These are phyloP conservation scores for Durusdinium trenchii DNA, from an alignment of 73 alveolate genomes.

Conservation along the genomic window DNA sequence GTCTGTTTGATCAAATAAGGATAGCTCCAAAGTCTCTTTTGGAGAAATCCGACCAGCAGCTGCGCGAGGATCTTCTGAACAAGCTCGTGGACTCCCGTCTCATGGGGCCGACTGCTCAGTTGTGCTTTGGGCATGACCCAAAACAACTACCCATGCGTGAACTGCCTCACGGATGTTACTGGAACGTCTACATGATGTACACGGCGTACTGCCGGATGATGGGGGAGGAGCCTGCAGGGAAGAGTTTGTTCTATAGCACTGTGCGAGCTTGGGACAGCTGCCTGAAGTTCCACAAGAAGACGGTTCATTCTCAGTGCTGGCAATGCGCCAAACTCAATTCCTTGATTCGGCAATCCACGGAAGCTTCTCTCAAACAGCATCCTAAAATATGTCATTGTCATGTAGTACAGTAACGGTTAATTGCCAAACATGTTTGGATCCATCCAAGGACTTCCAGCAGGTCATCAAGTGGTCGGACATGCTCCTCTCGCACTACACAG, in stretches of 20 bases:
- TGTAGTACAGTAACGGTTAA: too few relatives aligned
- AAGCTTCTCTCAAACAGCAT: too few relatives aligned
- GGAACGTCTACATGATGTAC: neutral
- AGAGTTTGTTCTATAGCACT: neutral
- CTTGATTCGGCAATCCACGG: too few relatives aligned
- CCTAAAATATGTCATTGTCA: too few relatives aligned
- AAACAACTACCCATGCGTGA: neutral
- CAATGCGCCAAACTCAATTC: neutral
- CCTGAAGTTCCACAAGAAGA: neutral
- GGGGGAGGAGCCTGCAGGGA: neutral
- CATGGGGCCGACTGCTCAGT: neutral
- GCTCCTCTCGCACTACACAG: neutral
- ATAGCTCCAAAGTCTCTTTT: neutral
- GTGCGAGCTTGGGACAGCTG: neutral
- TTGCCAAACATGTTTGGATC: too few relatives aligned
- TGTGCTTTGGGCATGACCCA: neutral
- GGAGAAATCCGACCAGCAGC: neutral
- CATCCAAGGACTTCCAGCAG: neutral
- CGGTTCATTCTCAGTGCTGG: neutral
- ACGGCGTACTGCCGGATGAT: neutral
- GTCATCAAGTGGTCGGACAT: neutral
- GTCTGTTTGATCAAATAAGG: neutral
- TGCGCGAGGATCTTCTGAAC: neutral
- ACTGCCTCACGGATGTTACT: neutral
- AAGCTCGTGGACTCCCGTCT: neutral